Conservation (phyloP, 2,329 filamentous ascomycete species). For the Fusarium heterosporum region DNA sequence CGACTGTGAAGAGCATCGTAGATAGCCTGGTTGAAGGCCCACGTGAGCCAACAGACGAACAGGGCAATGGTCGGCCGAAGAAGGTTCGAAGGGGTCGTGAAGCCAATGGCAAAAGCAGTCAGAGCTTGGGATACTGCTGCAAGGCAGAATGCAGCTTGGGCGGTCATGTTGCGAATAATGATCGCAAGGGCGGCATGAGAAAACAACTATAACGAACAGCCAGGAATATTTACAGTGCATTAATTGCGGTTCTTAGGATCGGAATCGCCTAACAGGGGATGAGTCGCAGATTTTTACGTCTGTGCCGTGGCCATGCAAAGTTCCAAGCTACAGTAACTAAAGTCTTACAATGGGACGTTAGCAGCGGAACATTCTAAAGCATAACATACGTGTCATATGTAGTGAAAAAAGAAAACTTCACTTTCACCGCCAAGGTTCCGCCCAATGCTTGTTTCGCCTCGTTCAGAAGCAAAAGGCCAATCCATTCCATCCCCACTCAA, state of each 20-base stretch:
- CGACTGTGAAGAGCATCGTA: constrained; percentile 15
- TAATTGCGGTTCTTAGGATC: too few relatives aligned
- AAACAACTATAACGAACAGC: not conserved
- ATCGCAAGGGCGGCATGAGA: not conserved
- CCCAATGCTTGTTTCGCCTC: not conserved
- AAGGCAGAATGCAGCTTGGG: constrained; percentile 3
- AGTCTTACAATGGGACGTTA: not conserved
- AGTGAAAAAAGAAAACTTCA: not conserved
- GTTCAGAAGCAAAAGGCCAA: not conserved
- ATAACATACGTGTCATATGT: not conserved
- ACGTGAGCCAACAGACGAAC: constrained; percentile 13
- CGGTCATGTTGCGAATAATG: constrained; percentile 8
- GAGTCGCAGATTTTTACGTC: not conserved
- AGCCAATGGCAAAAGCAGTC: constrained; percentile 19
- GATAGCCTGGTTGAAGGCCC: constrained; percentile 27
- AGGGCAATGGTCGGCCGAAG: not conserved
- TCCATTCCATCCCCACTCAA: not conserved
- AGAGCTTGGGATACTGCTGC: constrained; percentile 18
- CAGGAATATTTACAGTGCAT: not conserved
- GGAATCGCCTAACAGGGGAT: not conserved
- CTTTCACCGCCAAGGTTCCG: not conserved
- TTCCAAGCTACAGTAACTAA: not conserved
- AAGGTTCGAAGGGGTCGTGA: not conserved
- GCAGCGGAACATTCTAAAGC: not conserved
- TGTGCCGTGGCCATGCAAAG: not conserved